Conservation (phyloP, 306 rosid genomes). For the Styphnolobium japonicum region DNA sequence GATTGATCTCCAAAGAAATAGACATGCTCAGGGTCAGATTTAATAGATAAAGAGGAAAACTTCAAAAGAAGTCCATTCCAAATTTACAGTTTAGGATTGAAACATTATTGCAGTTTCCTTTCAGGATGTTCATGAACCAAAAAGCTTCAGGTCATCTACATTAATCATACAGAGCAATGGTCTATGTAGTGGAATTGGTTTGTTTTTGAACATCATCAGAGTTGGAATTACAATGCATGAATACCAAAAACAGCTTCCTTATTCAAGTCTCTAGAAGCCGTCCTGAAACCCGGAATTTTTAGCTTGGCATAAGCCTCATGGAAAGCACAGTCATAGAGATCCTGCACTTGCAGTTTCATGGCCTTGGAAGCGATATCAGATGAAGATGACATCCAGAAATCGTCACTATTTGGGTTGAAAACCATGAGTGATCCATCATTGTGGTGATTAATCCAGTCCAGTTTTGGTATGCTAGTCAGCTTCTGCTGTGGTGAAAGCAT, state of each 20-base stretch:
- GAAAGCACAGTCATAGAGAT: conserved; percentile 43
- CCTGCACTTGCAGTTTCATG: conserved; percentile 44
- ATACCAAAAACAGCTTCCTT: conserved; percentile 33
- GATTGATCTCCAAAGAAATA: conserved; percentile 21
- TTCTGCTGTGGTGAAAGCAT: conserved; percentile 40
- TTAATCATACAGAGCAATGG: conserved; percentile 38
- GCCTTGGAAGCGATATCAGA: conserved; percentile 42
- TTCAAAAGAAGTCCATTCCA: conserved; percentile 18
- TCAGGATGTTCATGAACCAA: conserved; percentile 28
- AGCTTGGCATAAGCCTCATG: conserved; percentile 55
- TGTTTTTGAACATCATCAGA: conserved; percentile 26
- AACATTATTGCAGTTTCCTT: conserved; percentile 25
- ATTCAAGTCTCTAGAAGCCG: conserved; percentile 50
- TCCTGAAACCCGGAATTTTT: conserved; percentile 39
- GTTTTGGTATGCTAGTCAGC: conserved; percentile 31
- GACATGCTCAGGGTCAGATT: conserved; percentile 2
- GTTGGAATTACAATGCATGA: conserved; percentile 34
- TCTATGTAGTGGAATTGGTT: conserved; percentile 10
- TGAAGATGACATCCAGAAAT: conserved; percentile 45
- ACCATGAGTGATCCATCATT: conserved; percentile 46
- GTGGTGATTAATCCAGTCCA: conserved; percentile 38
- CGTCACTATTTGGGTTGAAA: conserved; percentile 46
- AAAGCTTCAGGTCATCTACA: conserved; percentile 30
- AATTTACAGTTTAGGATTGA: conserved; percentile 23
- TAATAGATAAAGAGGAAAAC: not conserved